Base-by-base conservation (phyloP, 768 basidiomycete genomes). In the Agrocybe pediades region DNA sequence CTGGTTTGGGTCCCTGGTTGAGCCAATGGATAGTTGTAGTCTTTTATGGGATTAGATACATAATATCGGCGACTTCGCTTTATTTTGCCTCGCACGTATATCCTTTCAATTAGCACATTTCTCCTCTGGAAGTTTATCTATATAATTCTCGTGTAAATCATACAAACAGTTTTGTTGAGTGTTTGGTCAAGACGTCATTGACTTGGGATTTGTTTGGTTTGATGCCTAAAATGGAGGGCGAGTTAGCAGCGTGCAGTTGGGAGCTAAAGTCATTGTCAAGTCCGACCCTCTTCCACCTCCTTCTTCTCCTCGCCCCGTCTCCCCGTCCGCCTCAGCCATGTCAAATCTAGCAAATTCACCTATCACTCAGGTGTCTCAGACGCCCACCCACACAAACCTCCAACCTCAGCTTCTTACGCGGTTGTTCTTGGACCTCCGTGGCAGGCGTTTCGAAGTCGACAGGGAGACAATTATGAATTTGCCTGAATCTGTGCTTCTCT, bases 401-500 rank as follows among this genome's bases (percentile, higher is more conserved):
- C 90, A 94, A 72, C 92, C 91, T 5, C 90, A 93, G 74, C 81
- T 96, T 36, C 82, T 98, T 59, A 88, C 92, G 21, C 82, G 93
- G 62, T 80, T 99, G 62, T 83, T 90, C 49, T 86, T 99, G 62
- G 97, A 98, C 74, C 82, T 99, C 30, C 86, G 97, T 58, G 95
- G 95, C 51, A 80, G 73, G 62, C 87, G 94, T 57, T 95, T 98
- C 74, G 87, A 91, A 55, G 93, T 99, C 41, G 97, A 98, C 74
- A 83, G 96, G 61, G 96, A 98, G 74, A 95, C 91, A 6, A 88
- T 99, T 67, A 97, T 98, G 95, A 93, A 95, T 68, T 81, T 99
- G 17, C 97, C 97, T 2, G 97, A 99, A 82, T 94, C 92, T 16
- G 94, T 99, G 42, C 80, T 98, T 49, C 77, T 99, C 30, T 98